Conservation (phyloP, 2,329 filamentous ascomycete genomes). For the Microcera coccophila region DNA sequence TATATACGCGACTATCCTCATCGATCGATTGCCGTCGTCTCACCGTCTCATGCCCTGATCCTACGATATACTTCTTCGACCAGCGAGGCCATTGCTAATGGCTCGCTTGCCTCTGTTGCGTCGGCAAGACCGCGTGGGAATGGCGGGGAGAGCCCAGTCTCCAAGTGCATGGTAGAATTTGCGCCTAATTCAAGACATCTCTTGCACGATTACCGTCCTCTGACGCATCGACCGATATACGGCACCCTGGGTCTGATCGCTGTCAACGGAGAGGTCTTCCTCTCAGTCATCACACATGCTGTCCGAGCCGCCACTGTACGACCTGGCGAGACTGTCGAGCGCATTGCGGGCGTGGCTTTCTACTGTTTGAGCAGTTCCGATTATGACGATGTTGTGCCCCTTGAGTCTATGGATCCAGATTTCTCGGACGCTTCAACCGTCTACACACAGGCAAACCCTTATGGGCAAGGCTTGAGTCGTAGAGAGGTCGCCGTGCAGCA, state of each 20-base stretch:
- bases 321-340: constrained; percentile 83
- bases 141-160: constrained; percentile 42
- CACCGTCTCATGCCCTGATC: constrained; percentile 73
- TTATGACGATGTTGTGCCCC: constrained; percentile 71
- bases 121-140: constrained; percentile 42
- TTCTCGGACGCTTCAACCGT: constrained; percentile 43
- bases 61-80: constrained; percentile 71
- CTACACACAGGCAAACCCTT: constrained; percentile 42
- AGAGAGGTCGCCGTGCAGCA: constrained; percentile 74
- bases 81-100: constrained; percentile 56
- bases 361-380: constrained; percentile 84
- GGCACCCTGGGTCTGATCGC: constrained; percentile 88
- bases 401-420: constrained; percentile 51
- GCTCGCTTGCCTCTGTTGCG: constrained; percentile 52
- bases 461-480: constrained; percentile 50
- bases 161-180: constrained; percentile 87
- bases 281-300: constrained; percentile 82
- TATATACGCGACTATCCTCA: constrained; percentile 83
- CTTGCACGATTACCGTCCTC: constrained; percentile 69
- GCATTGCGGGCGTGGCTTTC: constrained; percentile 84
- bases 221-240: constrained; percentile 71
- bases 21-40: constrained; percentile 82
- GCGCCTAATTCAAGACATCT: constrained; percentile 60
- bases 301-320: constrained; percentile 75
- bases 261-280: constrained; percentile 77